Evolutionary conservation across 495 filamentous ascomycete genomes (phyloP).

Genomic region (Neurospora tetraspora): DNA sequence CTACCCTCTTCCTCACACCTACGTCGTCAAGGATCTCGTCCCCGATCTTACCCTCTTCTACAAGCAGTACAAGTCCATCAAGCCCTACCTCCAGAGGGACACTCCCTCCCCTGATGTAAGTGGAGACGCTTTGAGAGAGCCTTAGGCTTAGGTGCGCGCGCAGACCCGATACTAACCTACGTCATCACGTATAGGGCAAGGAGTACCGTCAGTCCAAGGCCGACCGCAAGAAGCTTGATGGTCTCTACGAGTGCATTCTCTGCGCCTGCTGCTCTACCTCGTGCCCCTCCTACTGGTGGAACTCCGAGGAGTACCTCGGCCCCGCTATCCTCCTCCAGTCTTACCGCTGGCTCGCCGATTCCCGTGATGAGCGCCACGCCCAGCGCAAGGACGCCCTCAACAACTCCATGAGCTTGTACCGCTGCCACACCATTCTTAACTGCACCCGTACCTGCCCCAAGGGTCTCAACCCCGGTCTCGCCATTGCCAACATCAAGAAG

Average conservation of each 20-base stretch:
- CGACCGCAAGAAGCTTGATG: slow-evolving; percentile 93
- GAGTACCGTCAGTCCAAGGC: slow-evolving; percentile 83
- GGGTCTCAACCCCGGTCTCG: slow-evolving; percentile 88
- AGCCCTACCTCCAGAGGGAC: slow-evolving; percentile 90
- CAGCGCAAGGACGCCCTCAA: slow-evolving; percentile 85
- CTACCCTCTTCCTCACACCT: slow-evolving; percentile 97
- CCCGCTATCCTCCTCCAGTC: slow-evolving; percentile 93
- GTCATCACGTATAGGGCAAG: slow-evolving; percentile 49
- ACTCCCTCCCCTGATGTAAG: slow-evolving; percentile 67
- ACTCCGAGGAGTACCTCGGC: slow-evolving; percentile 93
- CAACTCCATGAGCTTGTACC: slow-evolving; percentile 97
- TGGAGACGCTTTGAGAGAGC: not conserved
- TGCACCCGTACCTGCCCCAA: slow-evolving; percentile 95
- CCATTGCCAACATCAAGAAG: slow-evolving; percentile 98
- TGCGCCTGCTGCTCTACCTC: slow-evolving; percentile 99
- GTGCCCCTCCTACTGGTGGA: slow-evolving; percentile 99
- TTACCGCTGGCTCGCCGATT: slow-evolving; percentile 92
- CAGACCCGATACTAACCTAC: slow-evolving; percentile 2
- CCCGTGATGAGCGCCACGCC: slow-evolving; percentile 75
- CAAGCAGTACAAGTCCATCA: slow-evolving; percentile 99
- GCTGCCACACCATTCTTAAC: slow-evolving; percentile 98
- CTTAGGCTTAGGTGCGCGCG: not conserved
- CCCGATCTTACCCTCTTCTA: slow-evolving; percentile 97
- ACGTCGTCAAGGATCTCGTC: slow-evolving; percentile 97
- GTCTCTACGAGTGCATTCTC: slow-evolving; percentile 98